phyloP scores from a whole-genome alignment of 345 rosid genomes.

The Eucalyptus tenuipes region DNA sequence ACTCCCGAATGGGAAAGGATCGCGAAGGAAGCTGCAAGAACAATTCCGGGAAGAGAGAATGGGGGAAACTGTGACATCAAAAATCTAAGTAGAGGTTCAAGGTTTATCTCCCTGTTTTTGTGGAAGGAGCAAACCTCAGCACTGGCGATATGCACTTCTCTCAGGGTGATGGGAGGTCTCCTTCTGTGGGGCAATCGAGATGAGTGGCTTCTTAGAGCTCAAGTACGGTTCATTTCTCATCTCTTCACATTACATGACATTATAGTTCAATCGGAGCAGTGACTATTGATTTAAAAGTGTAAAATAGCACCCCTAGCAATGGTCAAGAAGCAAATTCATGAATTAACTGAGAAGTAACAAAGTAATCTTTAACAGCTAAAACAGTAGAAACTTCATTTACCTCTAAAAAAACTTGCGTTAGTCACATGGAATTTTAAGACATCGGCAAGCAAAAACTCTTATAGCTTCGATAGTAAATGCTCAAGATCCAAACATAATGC shows the following conservation, averaged over 20 bases:
- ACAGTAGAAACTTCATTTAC: neutral
- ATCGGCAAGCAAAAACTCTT: neutral
- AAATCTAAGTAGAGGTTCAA: conserved; percentile 79
- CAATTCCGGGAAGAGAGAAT: conserved; percentile 92
- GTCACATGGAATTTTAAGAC: neutral
- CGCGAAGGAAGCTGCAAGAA: conserved; percentile 67
- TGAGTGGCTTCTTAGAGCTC: conserved; percentile 89
- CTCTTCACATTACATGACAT: neutral
- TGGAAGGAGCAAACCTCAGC: conserved; percentile 87
- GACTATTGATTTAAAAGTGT: neutral
- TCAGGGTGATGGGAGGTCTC: conserved; percentile 96
- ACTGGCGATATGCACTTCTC: conserved; percentile 97
- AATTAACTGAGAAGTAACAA: neutral
- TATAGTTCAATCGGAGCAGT: neutral
- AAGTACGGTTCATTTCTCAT: conserved; percentile 25
- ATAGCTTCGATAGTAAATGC: neutral
- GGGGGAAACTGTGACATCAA: conserved; percentile 97
- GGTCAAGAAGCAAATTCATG: neutral
- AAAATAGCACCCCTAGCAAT: neutral
- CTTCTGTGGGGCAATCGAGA: conserved; percentile 92
- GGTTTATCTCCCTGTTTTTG: conserved; percentile 75
- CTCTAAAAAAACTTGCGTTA: neutral
- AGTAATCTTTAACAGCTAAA: neutral
- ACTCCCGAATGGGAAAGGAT: conserved; percentile 75
- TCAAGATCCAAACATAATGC: neutral